Percentiles rank a stretch among this genome's conserved stretches.
Conservation (phyloP, 208 protist species). For the Trypanosoma lewisi region DNA sequence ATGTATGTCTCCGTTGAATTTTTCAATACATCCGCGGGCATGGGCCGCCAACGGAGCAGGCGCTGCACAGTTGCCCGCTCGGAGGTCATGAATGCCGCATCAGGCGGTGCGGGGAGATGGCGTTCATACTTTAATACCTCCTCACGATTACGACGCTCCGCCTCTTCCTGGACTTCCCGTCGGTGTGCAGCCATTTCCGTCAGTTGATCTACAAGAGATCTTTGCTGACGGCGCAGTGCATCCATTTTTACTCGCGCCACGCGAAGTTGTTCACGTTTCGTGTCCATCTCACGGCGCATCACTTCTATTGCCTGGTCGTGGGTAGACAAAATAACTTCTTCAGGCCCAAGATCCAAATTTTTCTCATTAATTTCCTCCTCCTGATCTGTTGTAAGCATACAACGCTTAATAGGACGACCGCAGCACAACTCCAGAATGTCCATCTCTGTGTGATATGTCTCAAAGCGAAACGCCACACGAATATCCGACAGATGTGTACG, state of each 20-base stretch:
- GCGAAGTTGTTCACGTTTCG: constrained; percentile 55
- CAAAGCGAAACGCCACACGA: constrained; percentile 91
- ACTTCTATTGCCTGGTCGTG: constrained; percentile 89
- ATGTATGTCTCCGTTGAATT: constrained; percentile 34
- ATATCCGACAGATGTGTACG: constrained; percentile 91
- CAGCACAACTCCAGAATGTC: constrained; percentile 76
- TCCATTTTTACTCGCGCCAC: constrained; percentile 52
- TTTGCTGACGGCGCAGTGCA: constrained; percentile 68
- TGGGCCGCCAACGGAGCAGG: constrained; percentile 75
- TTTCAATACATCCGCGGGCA: constrained; percentile 47
- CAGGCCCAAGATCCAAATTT: constrained; percentile 45
- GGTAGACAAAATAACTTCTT: constrained; percentile 75
- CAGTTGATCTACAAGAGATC: constrained; percentile 80
- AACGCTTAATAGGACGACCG: constrained; percentile 54
- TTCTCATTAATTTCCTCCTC: constrained; percentile 79
- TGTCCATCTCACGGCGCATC: constrained; percentile 80
- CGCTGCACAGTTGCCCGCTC: constrained; percentile 65
- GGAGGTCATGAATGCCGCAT: constrained; percentile 34
- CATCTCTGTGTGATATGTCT: constrained; percentile 92
- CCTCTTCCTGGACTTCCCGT: constrained; percentile 50
- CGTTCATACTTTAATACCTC: constrained; percentile 57
- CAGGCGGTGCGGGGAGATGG: constrained; percentile 12
- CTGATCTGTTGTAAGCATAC: constrained; percentile 78
- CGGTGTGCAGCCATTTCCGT: constrained; percentile 69
- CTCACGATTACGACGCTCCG: constrained; percentile 25